These are phyloP conservation scores for Hyparrhenia diplandra DNA, from an alignment of 176 grass and related monocot genomes.

Conservation along the genomic window DNA sequence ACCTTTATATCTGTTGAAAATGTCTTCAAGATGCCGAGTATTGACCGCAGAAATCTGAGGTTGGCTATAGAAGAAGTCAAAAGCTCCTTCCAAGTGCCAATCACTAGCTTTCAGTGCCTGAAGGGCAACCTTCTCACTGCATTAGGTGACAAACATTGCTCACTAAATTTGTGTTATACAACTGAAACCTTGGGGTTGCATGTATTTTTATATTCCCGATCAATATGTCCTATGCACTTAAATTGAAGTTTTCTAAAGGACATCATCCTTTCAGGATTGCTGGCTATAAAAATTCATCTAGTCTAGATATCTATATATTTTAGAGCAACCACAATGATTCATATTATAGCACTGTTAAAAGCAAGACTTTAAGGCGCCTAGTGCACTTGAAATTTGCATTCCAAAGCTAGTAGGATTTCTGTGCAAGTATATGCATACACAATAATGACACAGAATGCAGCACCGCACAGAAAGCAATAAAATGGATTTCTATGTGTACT, in stretches of 20 bases:
- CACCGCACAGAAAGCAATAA: not conserved
- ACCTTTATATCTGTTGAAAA: slow-evolving; percentile 97
- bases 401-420: not conserved
- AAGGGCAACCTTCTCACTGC: slow-evolving; percentile 94
- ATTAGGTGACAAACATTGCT: slow-evolving; percentile 2
- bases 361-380: not conserved
- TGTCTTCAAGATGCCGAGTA: slow-evolving; percentile 73
- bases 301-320: not conserved
- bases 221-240: not conserved
- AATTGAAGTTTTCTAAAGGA: not conserved
- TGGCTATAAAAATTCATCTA: not conserved
- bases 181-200: not conserved
- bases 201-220: not conserved
- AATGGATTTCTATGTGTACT: not conserved
- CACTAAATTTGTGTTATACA: not conserved
- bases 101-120: slow-evolving; percentile 95
- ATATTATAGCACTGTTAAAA: not conserved
- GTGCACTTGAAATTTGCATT: not conserved
- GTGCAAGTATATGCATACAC: not conserved
- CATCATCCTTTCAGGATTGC: not conserved
- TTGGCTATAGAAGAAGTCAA: slow-evolving; percentile 97
- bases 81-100: slow-evolving; percentile 98
- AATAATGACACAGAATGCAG: not conserved
- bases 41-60: slow-evolving; percentile 79
- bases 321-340: not conserved